These are phyloP conservation scores for Stereocaulon alpinum DNA, from an alignment of 495 filamentous ascomycete genomes.

Conservation along the genomic window DNA sequence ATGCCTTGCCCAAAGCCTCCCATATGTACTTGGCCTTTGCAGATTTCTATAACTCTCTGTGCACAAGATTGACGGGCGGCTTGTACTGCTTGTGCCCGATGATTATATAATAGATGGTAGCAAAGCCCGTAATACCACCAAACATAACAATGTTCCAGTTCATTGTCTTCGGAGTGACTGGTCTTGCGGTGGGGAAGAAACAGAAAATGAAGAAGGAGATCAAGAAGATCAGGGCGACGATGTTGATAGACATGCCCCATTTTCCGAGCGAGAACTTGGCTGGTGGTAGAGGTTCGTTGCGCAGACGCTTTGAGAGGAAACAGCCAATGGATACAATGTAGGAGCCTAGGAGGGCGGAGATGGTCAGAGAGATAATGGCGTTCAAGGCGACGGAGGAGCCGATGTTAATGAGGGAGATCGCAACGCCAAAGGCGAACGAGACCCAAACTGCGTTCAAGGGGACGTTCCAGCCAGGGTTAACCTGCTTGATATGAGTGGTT, in stretches of 20 bases:
- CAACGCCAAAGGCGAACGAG: slow-evolving; percentile 31
- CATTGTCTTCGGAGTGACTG: slow-evolving; percentile 35
- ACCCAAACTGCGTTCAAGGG: slow-evolving; percentile 43
- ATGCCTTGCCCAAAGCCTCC: too few relatives aligned
- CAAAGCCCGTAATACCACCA: slow-evolving; percentile 35
- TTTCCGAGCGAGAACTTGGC: slow-evolving; percentile 34
- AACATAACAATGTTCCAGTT: slow-evolving; percentile 45
- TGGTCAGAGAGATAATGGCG: slow-evolving; percentile 28
- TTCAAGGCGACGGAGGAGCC: slow-evolving; percentile 47
- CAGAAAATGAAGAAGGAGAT: slow-evolving; percentile 41
- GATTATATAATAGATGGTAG: slow-evolving; percentile 35
- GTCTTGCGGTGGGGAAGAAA: slow-evolving; percentile 33
- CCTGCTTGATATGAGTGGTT: neutral
- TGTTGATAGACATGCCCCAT: slow-evolving; percentile 35
- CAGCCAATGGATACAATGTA: slow-evolving; percentile 36
- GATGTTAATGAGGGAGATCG: slow-evolving; percentile 43
- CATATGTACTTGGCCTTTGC: too few relatives aligned
- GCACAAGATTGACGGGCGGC: slow-evolving; percentile 36
- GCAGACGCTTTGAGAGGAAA: slow-evolving; percentile 36
- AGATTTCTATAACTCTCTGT: slow-evolving; percentile 16
- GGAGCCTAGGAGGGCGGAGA: slow-evolving; percentile 33
- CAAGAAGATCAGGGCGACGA: slow-evolving; percentile 29
- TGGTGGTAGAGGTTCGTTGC: slow-evolving; percentile 32
- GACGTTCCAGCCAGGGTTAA: slow-evolving; percentile 32
- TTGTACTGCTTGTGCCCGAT: slow-evolving; percentile 36